These are phyloP conservation scores for Rosa multiflora DNA, from an alignment of 306 rosid genomes.

Conservation along the genomic window DNA sequence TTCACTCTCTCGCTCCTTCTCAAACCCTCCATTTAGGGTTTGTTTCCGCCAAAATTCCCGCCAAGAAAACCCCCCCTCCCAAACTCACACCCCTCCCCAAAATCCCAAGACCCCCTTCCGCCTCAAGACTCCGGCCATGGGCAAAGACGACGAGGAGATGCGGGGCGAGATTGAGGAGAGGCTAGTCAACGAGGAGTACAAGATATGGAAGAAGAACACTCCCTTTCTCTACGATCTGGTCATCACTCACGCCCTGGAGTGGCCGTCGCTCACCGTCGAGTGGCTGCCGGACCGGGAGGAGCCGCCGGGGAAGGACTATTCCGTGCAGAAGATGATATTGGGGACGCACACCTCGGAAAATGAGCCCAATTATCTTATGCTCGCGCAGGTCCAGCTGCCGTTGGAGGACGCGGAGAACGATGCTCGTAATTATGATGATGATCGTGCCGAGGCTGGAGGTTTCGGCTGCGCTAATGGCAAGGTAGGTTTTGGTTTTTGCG, in stretches of 20 bases:
- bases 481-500: slow-evolving; percentile 27
- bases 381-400: slow-evolving; percentile 95
- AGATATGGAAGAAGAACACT: slow-evolving; percentile 98
- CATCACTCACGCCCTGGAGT: slow-evolving; percentile 93
- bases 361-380: slow-evolving; percentile 94
- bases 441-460: slow-evolving; percentile 76
- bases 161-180: slow-evolving; percentile 96
- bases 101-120: too few species aligned
- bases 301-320: slow-evolving; percentile 93
- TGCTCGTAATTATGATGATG: slow-evolving; percentile 91
- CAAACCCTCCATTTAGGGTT: too few species aligned
- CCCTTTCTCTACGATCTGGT: slow-evolving; percentile 93
- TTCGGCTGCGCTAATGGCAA: slow-evolving; percentile 92
- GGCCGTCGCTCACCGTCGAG: slow-evolving; percentile 98
- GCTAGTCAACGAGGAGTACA: slow-evolving; percentile 92
- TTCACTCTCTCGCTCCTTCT: too few species aligned
- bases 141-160: slow-evolving; percentile 95
- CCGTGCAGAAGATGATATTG: slow-evolving; percentile 83
- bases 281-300: slow-evolving; percentile 93
- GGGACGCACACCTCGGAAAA: slow-evolving; percentile 98
- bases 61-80: too few species aligned
- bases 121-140: slow-evolving; percentile 40
- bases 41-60: too few species aligned
- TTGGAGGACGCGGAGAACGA: slow-evolving; percentile 93
- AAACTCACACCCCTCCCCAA: too few species aligned